Conservation (phyloP, 805 yeast species). For the Candida multigemmis region DNA sequence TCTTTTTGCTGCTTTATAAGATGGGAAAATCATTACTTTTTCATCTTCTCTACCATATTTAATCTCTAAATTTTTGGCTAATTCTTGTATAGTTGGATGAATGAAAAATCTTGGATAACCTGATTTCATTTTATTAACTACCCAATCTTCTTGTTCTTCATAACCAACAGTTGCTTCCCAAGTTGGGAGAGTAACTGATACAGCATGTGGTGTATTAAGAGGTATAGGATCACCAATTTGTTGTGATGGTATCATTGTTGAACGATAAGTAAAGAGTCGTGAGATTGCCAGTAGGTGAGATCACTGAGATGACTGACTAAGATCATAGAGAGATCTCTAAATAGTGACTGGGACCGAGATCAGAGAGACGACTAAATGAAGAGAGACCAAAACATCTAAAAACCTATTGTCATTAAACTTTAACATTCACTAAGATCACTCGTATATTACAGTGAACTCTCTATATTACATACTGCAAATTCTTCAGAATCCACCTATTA, state of each 20-base stretch:
- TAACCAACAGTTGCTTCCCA: constrained; percentile 93
- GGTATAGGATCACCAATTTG: constrained; percentile 82
- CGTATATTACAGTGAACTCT: too few relatives aligned
- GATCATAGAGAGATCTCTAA: too few relatives aligned
- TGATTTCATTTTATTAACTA: constrained; percentile 63
- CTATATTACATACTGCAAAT: too few relatives aligned
- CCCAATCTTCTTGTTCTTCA: constrained; percentile 83
- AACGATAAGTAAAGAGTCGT: neutral
- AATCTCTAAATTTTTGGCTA: constrained; percentile 44
- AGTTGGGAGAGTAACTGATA: constrained; percentile 88
- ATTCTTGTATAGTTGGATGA: constrained; percentile 51
- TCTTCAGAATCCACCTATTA: too few relatives aligned
- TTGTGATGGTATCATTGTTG: constrained; percentile 20
- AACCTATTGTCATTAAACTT: too few relatives aligned
- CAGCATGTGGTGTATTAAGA: constrained; percentile 84
- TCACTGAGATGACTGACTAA: too few relatives aligned
- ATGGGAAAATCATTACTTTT: constrained; percentile 64
- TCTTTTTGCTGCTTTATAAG: constrained; percentile 70
- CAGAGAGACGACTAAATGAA: too few relatives aligned
- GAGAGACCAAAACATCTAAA: too few relatives aligned
- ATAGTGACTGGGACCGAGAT: too few relatives aligned
- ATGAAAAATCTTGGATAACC: constrained; percentile 88
- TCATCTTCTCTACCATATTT: constrained; percentile 81
- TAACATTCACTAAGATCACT: too few relatives aligned
- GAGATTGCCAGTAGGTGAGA: too few relatives aligned